A percentile compares a stretch with the other conserved stretches of the same genome.
Conservation (phyloP, 495 filamentous ascomycete genomes). For the Penicillium simplicissimum region DNA sequence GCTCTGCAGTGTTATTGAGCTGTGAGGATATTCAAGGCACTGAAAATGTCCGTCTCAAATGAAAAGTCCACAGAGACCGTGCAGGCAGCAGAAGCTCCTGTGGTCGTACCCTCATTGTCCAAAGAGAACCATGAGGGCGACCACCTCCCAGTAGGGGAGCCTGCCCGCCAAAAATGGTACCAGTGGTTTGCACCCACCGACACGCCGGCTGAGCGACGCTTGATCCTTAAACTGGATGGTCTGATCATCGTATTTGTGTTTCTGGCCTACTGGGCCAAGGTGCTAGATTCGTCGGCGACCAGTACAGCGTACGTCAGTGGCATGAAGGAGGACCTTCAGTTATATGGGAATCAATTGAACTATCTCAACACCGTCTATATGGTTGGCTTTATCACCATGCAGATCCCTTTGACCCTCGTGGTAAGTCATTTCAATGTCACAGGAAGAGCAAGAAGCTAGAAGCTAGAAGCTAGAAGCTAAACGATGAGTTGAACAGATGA, state of each 20-base stretch:
- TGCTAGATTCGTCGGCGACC: constrained; percentile 36
- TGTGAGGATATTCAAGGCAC: too few species aligned
- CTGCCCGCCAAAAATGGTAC: constrained; percentile 38
- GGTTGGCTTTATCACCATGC: constrained; percentile 32
- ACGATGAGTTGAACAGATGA: constrained; percentile 22
- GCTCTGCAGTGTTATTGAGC: too few species aligned
- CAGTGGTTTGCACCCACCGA: constrained; percentile 42
- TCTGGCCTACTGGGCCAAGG: constrained; percentile 45
- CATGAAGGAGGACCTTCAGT: constrained; percentile 32
- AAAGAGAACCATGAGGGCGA: background rate
- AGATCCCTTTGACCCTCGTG: constrained; percentile 28
- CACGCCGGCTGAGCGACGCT: constrained; percentile 39
- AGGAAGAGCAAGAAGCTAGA: background rate
- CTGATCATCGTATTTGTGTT: constrained; percentile 36
- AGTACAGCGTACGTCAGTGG: constrained; percentile 34
- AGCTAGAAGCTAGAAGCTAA: constrained; percentile 5
- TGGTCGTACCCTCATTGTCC: background rate
- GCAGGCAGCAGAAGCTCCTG: background rate
- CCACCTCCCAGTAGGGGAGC: background rate
- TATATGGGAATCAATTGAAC: constrained; percentile 49
- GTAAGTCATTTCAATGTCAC: constrained; percentile 8
- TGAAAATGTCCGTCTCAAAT: background rate
- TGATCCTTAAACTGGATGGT: constrained; percentile 46
- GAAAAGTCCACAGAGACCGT: background rate
- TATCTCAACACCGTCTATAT: constrained; percentile 48